Percentiles rank a stretch among this genome's conserved stretches.
These are phyloP conservation scores for Brassica incana DNA, from an alignment of 345 rosid genomes.

Conservation along the genomic window DNA sequence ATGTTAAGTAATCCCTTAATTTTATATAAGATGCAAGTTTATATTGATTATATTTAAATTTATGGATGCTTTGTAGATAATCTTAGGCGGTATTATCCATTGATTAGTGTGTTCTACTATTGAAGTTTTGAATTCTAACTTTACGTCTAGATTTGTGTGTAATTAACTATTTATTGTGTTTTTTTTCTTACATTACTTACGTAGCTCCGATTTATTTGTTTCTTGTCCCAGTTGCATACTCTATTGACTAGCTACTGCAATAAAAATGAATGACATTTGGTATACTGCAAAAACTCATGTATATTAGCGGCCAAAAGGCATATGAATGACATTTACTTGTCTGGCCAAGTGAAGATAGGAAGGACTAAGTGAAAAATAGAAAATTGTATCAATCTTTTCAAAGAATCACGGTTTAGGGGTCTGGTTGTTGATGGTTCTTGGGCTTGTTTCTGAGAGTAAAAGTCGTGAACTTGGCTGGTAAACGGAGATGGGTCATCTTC, in stretches of 20 bases:
- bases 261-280: too few relatives aligned
- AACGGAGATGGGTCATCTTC: neutral
- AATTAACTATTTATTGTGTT: neutral
- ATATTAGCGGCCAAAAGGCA: too few relatives aligned
- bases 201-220: neutral
- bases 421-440: neutral
- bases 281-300: too few relatives aligned
- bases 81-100: slow-evolving; percentile 22
- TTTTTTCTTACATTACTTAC: neutral
- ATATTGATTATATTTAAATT: neutral
- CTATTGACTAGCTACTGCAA: neutral
- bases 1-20: neutral
- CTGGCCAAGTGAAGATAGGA: too few relatives aligned
- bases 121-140: neutral
- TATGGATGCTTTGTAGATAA: slow-evolving; percentile 27
- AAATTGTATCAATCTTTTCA: neutral
- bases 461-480: neutral
- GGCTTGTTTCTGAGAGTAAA: neutral
- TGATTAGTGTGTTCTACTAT: slow-evolving; percentile 23
- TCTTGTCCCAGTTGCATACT: neutral
- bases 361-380: neutral
- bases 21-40: slow-evolving; percentile 1
- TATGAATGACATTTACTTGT: too few relatives aligned
- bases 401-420: neutral
- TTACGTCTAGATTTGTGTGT: neutral